These are phyloP conservation scores for Litchi chinensis DNA, from an alignment of 345 rosid genomes.

Conservation along the genomic window DNA sequence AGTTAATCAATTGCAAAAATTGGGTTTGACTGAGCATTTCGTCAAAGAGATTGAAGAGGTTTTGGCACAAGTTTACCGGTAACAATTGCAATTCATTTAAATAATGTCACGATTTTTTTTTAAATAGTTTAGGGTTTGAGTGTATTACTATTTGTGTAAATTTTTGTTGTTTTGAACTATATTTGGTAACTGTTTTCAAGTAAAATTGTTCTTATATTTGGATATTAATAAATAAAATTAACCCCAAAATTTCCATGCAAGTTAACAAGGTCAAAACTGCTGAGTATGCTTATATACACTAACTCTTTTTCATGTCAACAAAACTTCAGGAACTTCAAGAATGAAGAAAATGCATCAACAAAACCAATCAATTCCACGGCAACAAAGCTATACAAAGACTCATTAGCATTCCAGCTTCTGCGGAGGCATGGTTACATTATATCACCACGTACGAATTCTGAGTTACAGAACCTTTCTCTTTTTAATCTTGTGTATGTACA, in stretches of 20 bases:
- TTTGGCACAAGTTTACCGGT: slow-evolving; percentile 50
- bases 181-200: too few species aligned
- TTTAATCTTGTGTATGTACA: too few species aligned
- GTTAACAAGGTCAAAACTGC: too few species aligned
- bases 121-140: too few species aligned
- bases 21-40: slow-evolving; percentile 59
- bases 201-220: too few species aligned
- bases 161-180: not conserved
- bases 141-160: too few species aligned
- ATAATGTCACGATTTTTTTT: too few species aligned
- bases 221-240: too few species aligned
- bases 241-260: too few species aligned
- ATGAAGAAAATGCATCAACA: not conserved
- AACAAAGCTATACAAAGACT: slow-evolving; percentile 46
- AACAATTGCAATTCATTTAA: not conserved
- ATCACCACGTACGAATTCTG: slow-evolving; percentile 47
- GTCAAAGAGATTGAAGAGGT: slow-evolving; percentile 42
- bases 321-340: slow-evolving; percentile 34
- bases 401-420: slow-evolving; percentile 58
- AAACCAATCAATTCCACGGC: slow-evolving; percentile 14
- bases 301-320: not conserved
- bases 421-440: slow-evolving; percentile 52
- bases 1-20: slow-evolving; percentile 47
- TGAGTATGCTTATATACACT: not conserved
- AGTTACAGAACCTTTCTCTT: not conserved